Conservation (phyloP, 2,329 filamentous ascomycete genomes). For the Eutypa lata region DNA sequence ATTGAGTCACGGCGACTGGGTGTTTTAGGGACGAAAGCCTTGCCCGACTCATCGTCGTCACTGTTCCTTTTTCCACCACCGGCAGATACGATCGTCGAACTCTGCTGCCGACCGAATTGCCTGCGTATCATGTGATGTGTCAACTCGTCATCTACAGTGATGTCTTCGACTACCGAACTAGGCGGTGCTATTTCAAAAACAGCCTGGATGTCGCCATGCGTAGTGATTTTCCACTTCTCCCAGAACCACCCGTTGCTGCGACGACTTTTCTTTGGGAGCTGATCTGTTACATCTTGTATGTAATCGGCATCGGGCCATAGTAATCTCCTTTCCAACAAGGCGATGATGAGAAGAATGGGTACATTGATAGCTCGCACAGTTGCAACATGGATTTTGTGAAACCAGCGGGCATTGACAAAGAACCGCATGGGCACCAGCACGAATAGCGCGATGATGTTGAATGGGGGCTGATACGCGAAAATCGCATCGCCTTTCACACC, state of each 20-base stretch:
- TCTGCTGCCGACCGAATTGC: conserved; percentile 49
- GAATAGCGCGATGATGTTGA: conserved; percentile 76
- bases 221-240: conserved; percentile 66
- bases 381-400: conserved; percentile 84
- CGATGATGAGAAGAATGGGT: conserved; percentile 69
- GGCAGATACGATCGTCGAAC: conserved; percentile 26
- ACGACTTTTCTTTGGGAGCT: conserved; percentile 20
- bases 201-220: conserved; percentile 67
- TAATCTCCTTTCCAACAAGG: conserved; percentile 65
- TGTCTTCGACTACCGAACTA: conserved; percentile 54
- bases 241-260: conserved; percentile 51
- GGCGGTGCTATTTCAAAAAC: conserved; percentile 72
- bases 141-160: conserved; percentile 57
- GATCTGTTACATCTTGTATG: conserved; percentile 19
- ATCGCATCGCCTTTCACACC: conserved; percentile 82
- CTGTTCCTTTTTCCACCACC: conserved; percentile 9
- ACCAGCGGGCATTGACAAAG: conserved; percentile 76
- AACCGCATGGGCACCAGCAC: conserved; percentile 75
- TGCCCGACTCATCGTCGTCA: conserved; percentile 5
- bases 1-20: conserved; percentile 54
- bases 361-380: conserved; percentile 72
- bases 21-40: conserved; percentile 22
- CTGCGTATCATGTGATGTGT: conserved; percentile 56
- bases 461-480: conserved; percentile 78
- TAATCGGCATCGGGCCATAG: conserved; percentile 52